Base-by-base conservation (phyloP, 352 stramenopile species). In the Phytophthora kernoviae region DNA sequence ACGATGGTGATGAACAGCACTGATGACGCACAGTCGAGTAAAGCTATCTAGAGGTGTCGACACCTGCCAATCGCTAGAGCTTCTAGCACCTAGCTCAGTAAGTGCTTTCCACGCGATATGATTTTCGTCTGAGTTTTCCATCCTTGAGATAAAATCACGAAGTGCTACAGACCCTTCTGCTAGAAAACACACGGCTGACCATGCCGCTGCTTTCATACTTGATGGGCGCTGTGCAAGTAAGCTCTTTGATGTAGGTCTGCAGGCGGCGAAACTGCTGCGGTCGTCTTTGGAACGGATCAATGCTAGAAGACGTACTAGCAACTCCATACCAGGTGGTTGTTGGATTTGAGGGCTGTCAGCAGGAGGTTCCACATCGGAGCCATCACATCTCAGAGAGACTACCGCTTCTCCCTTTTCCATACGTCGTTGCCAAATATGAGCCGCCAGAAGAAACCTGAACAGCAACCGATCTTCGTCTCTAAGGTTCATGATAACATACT, bases 381-480 rank as follows among this genome's bases (percentile, higher is more conserved):
- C 11, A 26, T 54, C 27, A 12, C 7, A 2, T 8, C 24, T 18
- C 42, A 7, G 6, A 17, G 18, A 41, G 18, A 12, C 4, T 8
- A n/a, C 2, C 9, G 15, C 5, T 11, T 32, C 33, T 33, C 49
- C n/a, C 45, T 71, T 58, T 33, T 51, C 27, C 50, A 59, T 55
- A 2, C 57, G 50, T 11, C 64, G 64, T 8, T 69, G 65, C 41
- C 77, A 72, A 24, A 87, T 40, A 11, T 62, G 52, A 40, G 81
- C 44, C 18, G 73, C 67, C 11, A 83, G 49, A 4, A 79, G n/a
- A 41, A 87, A 79, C 4, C 52, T 46, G 27, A 79, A 80, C 3
- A 83, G 26, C 5, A 74, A 26, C 8, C 62, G 55, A 10, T 78
- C 57, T 41, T 73, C 61, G 10, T 79, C 72, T 8, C 17, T 42